Evolutionary conservation across 495 filamentous ascomycete genomes (phyloP), one percentile per base, ranked within the genome.

Genomic region (Penicillium malachiteum): DNA sequence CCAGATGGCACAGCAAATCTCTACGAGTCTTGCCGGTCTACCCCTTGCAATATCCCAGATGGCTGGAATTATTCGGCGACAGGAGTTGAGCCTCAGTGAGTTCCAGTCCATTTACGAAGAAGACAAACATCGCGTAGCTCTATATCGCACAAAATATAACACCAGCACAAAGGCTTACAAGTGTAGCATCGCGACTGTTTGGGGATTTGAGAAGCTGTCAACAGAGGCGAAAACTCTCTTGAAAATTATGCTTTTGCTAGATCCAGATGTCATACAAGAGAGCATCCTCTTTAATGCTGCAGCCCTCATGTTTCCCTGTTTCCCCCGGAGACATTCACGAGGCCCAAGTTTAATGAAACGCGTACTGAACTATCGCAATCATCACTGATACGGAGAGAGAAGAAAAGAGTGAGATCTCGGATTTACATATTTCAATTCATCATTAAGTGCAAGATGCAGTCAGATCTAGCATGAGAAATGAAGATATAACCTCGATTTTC

Each of bases 1-100:
- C 7, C 32, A 51, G 12, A 54, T 38, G 42, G 55, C 50, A n/a
- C 35, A 34, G 40, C 32, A 53, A 35, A 59, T 59, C n/a, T 55
- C 54, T 11, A 40, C 41, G 46, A 33, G 17, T 4, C 60, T 78
- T n/a, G 73, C 66, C 35, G 70, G 73, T 1, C 32, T 73, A 3
- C 73, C 73, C 21, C 58, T 78, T 18, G 75, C 73, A 18, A 67
- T 78, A 16, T 61, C 66, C 14, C 75, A 78, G 52, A 77, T 76
- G 69, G 70, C 71, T 5, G 70, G 62, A 40, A 56, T 76, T 5
- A 72, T 75, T 12, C 57, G 57, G 21, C 57, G 60, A 14, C 58
- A 67, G 48, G 51, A 62, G 6, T 58, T 69, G 3, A 50, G 58
- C 11, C 60, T 71, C 14, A 30, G 52, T 13, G 58, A 71, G 3